Evolutionary conservation across 441 rosid species (phyloP), one percentile per base, ranked within the genome.

Genomic region (Cnidoscolus chayamansa): DNA sequence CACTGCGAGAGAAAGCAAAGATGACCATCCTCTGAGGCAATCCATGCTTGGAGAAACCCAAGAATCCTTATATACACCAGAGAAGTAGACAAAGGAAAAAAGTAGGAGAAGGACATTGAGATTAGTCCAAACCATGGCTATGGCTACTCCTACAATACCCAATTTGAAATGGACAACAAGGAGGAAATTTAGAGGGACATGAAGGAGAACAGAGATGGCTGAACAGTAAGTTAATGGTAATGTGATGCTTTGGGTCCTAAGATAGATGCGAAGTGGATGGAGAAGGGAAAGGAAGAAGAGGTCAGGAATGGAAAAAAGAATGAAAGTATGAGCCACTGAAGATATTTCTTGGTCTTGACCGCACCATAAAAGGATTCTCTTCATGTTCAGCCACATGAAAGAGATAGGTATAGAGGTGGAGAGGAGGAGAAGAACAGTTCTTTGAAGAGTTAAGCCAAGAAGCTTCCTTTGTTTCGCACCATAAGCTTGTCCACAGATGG

Each of bases 401-500:
- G 96, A 86, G 77, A 95, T 91, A 20, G 98, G 99, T 35, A 95
- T 25, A 5, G 98, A 89, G 63, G 86, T 72, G 0, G 93, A 86
- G 72, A 95, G 92, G 58, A 95, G 97, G 65, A 95, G 98, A 47
- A 95, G 95, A 62, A 95, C 90, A 7, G 99, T 92, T 74, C 97
- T 84, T 72, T 95, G 99, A 49, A 95, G 90, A 60, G 99, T 95
- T 66, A 93, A 74, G 51, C 98, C 99, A n/a, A 95, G 89, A 51
- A 93, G 87, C 75, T 95, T 95, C 89, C 72, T 72, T 79, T 90
- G 97, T 66, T 89, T 91, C 10, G 99, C 98, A 1, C 99, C 99
- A 35, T 88, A 90, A 55, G 99, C 99, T 80, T 95, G 99, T 1
- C 96, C 97, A 7, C 99, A 95, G 59, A 95, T 95, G 76, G 99